These are phyloP conservation scores for Arthroderma sp. DNA, from an alignment of 2,329 filamentous ascomycete genomes.

Conservation along the genomic window DNA sequence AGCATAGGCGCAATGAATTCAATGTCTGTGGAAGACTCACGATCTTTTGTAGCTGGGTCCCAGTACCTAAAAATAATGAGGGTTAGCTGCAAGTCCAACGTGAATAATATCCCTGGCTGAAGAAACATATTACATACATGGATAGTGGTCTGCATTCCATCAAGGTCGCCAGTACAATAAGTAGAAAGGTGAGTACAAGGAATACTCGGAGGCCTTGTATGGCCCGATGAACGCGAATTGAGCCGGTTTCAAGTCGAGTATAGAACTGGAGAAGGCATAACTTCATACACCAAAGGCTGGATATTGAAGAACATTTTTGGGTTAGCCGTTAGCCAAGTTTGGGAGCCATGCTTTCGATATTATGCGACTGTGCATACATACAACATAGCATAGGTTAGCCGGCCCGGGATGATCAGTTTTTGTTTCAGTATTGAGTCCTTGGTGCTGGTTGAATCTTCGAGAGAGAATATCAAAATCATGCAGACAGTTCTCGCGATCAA, in stretches of 20 bases:
- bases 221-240: constrained; percentile 9
- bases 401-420: constrained; percentile 9
- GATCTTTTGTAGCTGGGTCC: not conserved
- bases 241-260: constrained; percentile 10
- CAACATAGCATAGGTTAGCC: constrained; percentile 10
- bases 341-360: not conserved
- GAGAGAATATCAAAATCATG: constrained; percentile 8
- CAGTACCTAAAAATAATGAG: constrained; percentile 1
- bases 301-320: not conserved
- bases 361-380: not conserved
- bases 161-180: constrained; percentile 8
- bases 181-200: constrained; percentile 7
- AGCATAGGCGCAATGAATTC: too few relatives aligned
- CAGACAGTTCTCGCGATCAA: constrained; percentile 5
- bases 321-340: too few relatives aligned
- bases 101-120: not conserved
- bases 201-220: constrained; percentile 8
- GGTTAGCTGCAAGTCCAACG: not conserved
- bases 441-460: not conserved
- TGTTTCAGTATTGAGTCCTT: constrained; percentile 3
- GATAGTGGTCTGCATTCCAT: constrained; percentile 10
- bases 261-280: constrained; percentile 11
- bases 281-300: constrained; percentile 12
- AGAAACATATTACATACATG: constrained; percentile 1
- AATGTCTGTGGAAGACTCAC: not conserved